A percentile compares a stretch with the other conserved stretches of the same genome.
Evolutionary conservation across 2,329 filamentous ascomycete genomes (phyloP).

Genomic region (Pseudogymnoascus sp.): DNA sequence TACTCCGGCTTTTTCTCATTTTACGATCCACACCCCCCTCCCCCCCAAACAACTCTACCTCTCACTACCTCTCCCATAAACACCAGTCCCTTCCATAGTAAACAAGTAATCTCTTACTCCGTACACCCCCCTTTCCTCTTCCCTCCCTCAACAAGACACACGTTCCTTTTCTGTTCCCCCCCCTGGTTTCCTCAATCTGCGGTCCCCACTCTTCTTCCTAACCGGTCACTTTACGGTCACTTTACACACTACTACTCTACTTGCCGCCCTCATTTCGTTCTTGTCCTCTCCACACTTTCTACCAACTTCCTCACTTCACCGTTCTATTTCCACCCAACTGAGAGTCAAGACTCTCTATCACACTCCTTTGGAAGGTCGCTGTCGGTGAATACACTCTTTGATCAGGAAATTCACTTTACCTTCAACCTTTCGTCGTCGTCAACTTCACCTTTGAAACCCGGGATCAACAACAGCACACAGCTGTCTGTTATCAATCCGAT

Average conservation of each 20-base stretch:
- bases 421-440: slow-evolving; percentile 12
- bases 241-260: not conserved
- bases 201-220: not conserved
- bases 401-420: slow-evolving; percentile 12
- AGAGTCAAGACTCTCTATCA: slow-evolving; percentile 31
- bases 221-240: not conserved
- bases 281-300: not conserved
- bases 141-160: not conserved
- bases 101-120: not conserved
- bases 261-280: slow-evolving; percentile 2
- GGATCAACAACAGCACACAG: not conserved
- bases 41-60: not conserved
- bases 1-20: not conserved
- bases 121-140: not conserved
- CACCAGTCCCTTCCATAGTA: not conserved
- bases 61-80: not conserved
- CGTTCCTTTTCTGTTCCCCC: not conserved
- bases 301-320: slow-evolving; percentile 2
- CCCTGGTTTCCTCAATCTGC: not conserved
- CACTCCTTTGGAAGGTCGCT: slow-evolving; percentile 32
- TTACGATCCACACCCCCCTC: not conserved
- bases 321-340: slow-evolving; percentile 16
- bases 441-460: not conserved
- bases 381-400: slow-evolving; percentile 11
- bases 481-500: slow-evolving; percentile 4